phyloP scores from a whole-genome alignment of 202 grass and related monocot genomes.

The Bolboschoenoplectus hybrid region DNA sequence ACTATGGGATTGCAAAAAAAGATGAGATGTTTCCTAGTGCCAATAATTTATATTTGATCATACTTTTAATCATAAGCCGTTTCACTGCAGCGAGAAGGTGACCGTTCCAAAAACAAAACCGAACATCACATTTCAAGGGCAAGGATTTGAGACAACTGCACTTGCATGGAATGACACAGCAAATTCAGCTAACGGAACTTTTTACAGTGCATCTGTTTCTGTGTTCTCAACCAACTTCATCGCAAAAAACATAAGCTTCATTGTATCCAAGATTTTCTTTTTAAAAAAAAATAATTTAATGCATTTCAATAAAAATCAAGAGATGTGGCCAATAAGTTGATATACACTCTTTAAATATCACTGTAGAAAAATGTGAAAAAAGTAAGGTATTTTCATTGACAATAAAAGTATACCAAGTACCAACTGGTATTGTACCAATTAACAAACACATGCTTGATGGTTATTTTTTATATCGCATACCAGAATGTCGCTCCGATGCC shows the following conservation, averaged over 20 bases:
- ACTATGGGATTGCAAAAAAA: background rate
- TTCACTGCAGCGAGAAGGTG: conserved; percentile 69
- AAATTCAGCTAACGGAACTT: conserved; percentile 73
- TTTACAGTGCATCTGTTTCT: conserved; percentile 66
- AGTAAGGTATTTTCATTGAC: conserved; percentile 3
- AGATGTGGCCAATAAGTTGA: background rate
- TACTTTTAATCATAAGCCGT: background rate
- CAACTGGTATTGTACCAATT: background rate
- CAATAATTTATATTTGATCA: background rate
- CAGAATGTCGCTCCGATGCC: conserved; percentile 91
- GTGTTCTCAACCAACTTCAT: conserved; percentile 63
- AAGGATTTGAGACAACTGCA: conserved; percentile 71
- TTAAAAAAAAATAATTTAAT: background rate
- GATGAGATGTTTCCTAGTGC: background rate
- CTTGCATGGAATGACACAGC: conserved; percentile 90
- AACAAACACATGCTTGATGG: background rate
- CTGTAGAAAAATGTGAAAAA: background rate
- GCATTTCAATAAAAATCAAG: background rate
- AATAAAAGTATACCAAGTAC: background rate
- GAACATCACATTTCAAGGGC: conserved; percentile 92
- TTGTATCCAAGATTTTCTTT: conserved; percentile 41
- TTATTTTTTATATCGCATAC: conserved; percentile 38
- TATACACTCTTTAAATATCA: conserved; percentile 17
- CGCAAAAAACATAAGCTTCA: conserved; percentile 88
- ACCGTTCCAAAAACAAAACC: conserved; percentile 63